Percentiles rank a stretch among this genome's conserved stretches.
phyloP scores from a whole-genome alignment of 2,329 filamentous ascomycete species.

The Xylaria sp. region DNA sequence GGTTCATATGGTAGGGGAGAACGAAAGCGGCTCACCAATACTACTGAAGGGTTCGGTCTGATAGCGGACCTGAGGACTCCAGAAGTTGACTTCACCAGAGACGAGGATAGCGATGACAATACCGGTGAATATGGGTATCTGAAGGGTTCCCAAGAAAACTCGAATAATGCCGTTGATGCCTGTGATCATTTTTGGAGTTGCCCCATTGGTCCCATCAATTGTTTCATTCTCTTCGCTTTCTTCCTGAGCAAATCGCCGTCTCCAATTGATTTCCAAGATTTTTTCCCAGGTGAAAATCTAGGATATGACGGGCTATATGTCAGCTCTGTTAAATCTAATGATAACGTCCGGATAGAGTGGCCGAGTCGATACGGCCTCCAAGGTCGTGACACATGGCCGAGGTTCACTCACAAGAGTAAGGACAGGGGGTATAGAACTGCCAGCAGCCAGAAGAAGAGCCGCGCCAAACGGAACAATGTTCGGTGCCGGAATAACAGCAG shows the following conservation, averaged over 20 bases:
- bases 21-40: conserved; percentile 43
- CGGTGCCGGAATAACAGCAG: conserved; percentile 58
- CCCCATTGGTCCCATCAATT: conserved; percentile 51
- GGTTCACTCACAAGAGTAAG: conserved; percentile 44
- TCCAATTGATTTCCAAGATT: conserved; percentile 59
- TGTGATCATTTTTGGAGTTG: conserved; percentile 47
- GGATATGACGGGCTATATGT: background rate
- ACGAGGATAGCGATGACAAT: conserved; percentile 55
- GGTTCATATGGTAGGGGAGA: background rate
- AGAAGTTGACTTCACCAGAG: conserved; percentile 61
- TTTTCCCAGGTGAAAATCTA: conserved; percentile 54
- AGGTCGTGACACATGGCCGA: background rate
- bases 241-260: conserved; percentile 36
- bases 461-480: conserved; percentile 51
- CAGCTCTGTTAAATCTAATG: background rate
- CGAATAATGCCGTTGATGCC: conserved; percentile 51
- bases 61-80: conserved; percentile 48
- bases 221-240: conserved; percentile 33
- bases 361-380: background rate
- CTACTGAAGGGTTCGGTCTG: conserved; percentile 59
- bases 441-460: conserved; percentile 56
- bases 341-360: no score
- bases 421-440: conserved; percentile 60
- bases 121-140: conserved; percentile 53
- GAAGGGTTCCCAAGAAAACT: conserved; percentile 49